phyloP scores from a whole-genome alignment of 2,329 filamentous ascomycete genomes.

The Trichoderma gracile region DNA sequence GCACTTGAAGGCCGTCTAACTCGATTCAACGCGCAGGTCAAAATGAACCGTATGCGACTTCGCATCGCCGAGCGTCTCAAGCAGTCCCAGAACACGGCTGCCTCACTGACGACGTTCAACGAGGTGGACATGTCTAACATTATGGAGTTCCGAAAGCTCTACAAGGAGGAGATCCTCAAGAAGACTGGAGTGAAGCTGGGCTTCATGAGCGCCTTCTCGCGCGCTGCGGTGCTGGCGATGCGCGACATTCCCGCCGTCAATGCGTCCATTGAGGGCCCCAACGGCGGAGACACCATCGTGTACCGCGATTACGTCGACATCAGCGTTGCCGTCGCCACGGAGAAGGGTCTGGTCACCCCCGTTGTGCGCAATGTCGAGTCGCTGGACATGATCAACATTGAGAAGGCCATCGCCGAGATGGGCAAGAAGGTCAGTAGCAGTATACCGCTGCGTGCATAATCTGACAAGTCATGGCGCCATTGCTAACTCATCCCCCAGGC shows the following conservation, averaged over 20 bases:
- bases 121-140: constrained; percentile 98
- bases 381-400: constrained; percentile 85
- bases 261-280: constrained; percentile 92
- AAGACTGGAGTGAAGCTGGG: constrained; percentile 96
- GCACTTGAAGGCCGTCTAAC: background rate
- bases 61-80: constrained; percentile 97
- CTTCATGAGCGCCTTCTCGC: constrained; percentile 99
- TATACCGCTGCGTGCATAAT: background rate
- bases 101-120: constrained; percentile 97
- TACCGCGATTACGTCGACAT: constrained; percentile 98
- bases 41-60: constrained; percentile 99
- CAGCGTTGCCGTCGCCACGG: constrained; percentile 93
- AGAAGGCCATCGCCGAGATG: constrained; percentile 87
- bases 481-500: constrained; percentile 56
- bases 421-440: constrained; percentile 77
- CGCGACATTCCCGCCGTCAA: constrained; percentile 93
- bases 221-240: constrained; percentile 88
- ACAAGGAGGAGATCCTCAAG: constrained; percentile 96
- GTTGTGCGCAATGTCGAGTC: constrained; percentile 92
- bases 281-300: constrained; percentile 94
- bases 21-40: constrained; percentile 62
- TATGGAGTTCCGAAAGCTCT: constrained; percentile 95
- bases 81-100: constrained; percentile 98
- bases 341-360: constrained; percentile 95
- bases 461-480: background rate